Evolutionary conservation across 345 rosid genomes (phyloP), one percentile per base, ranked within the genome.

Genomic region (Crucihimalaya himalaica): DNA sequence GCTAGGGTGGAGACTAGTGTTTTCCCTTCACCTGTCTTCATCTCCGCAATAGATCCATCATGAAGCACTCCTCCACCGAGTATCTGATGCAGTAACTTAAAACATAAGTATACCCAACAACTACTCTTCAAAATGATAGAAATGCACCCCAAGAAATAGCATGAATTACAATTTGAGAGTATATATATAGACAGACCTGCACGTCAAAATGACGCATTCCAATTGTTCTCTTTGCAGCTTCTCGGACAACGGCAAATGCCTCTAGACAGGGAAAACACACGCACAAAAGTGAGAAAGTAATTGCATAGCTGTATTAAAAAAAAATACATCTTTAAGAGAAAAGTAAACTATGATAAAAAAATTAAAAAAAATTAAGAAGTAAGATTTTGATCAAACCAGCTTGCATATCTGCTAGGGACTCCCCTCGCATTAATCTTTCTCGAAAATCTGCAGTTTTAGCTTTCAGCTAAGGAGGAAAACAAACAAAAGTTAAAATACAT

Each of bases 131-230:
- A 59, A 35, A 43, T 76, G 1, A 45, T 56, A 66, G 25, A 65
- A 32, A 42, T 11, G 37, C 13, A 69, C 18, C 61, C 39, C 48
- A 57, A 15, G 21, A 54, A 6, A 28, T 39, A 46, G 54, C 31
- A 56, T 48, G 46, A 3, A 56, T n/a, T 62, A 62, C 16, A 65
- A 37, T n/a, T 55, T 16, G 53, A 19, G 57, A 50, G 35, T 21
- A 45, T 2, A 56, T 10, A 53, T 40, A 65, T 47, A 35, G 48
- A 35, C 61, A 61, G 74, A 91, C 98, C 98, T 91, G 98, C 81
- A 93, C 98, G 51, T 93, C 97, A 86, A 93, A 93, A 84, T 93
- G 98, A 74, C 98, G 97, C 98, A 93, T 93, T 43, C 96, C 97
- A 83, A 93, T 96, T 70, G 89, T 93, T 86, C 98, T 88, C 73